Percentiles rank a stretch among this genome's conserved stretches.
phyloP scores from a whole-genome alignment of 345 rosid species.

The Dipteronia dyeriana region DNA sequence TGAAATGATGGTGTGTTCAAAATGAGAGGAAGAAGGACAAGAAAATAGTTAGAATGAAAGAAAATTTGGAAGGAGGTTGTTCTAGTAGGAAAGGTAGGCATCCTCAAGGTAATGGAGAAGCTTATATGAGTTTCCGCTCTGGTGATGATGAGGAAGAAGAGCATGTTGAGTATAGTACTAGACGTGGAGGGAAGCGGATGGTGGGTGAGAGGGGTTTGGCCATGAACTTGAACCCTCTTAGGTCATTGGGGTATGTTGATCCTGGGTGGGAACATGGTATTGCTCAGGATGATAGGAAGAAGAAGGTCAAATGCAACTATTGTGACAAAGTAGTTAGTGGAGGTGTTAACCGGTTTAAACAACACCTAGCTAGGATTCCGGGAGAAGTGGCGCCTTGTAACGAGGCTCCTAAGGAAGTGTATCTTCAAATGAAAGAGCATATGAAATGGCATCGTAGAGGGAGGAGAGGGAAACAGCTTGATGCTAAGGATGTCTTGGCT shows the following conservation, averaged over 20 bases:
- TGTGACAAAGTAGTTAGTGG: constrained; percentile 55
- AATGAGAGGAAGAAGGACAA: constrained; percentile 34
- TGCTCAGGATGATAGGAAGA: constrained; percentile 50
- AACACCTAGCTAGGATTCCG: constrained; percentile 52
- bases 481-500: constrained; percentile 30
- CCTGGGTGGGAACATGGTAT: constrained; percentile 57
- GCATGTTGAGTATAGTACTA: constrained; percentile 20
- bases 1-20: constrained; percentile 36
- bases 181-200: constrained; percentile 34
- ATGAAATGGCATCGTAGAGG: constrained; percentile 57
- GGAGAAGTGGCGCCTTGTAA: constrained; percentile 55
- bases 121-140: constrained; percentile 26
- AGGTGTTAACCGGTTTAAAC: constrained; percentile 54
- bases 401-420: constrained; percentile 48
- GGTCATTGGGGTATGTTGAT: constrained; percentile 49
- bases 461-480: constrained; percentile 31
- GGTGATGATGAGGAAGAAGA: constrained; percentile 30
- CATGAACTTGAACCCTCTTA: constrained; percentile 35
- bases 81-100: constrained; percentile 33
- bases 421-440: constrained; percentile 46
- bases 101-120: constrained; percentile 31
- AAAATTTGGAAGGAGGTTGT: constrained; percentile 41
- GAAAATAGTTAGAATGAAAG: constrained; percentile 33
- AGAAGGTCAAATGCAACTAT: constrained; percentile 51
- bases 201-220: constrained; percentile 23